These are phyloP conservation scores for Trapa bicornis DNA, from an alignment of 345 rosid species.

Conservation along the genomic window DNA sequence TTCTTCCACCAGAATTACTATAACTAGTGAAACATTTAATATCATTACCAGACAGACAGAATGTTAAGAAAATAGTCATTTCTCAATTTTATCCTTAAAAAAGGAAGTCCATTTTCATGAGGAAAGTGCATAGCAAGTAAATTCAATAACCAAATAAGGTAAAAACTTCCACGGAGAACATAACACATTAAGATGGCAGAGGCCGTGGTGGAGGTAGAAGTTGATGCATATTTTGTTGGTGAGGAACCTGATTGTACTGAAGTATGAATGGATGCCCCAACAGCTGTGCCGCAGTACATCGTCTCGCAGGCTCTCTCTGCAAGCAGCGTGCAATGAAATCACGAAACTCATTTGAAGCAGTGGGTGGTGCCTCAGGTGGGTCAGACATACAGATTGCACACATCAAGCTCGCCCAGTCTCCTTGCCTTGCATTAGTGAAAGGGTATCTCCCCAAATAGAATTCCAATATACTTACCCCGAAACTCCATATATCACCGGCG, in stretches of 20 bases:
- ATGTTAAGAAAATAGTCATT: constrained; percentile 1
- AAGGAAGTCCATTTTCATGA: constrained; percentile 5
- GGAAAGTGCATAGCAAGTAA: constrained; percentile 9
- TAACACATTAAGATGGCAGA: constrained; percentile 24
- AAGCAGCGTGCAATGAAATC: constrained; percentile 15
- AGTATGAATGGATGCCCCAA: constrained; percentile 66
- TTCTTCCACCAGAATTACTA: neutral
- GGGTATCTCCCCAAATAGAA: constrained; percentile 82
- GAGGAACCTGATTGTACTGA: constrained; percentile 32
- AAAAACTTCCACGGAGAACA: neutral
- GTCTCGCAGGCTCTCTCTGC: constrained; percentile 68
- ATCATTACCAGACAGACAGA: neutral
- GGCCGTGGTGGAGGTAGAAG: constrained; percentile 73
- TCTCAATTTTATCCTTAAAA: constrained; percentile 4
- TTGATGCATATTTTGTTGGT: constrained; percentile 44
- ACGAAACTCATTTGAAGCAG: constrained; percentile 55
- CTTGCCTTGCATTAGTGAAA: constrained; percentile 55
- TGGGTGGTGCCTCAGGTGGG: constrained; percentile 72
- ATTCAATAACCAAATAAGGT: constrained; percentile 7
- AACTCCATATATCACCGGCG: constrained; percentile 89
- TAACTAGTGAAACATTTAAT: too few species aligned
- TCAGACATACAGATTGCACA: constrained; percentile 77
- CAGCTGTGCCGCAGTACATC: constrained; percentile 49
- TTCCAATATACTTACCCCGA: constrained; percentile 82
- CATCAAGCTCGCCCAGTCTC: constrained; percentile 96